These are phyloP conservation scores for Rhodotorula kratochvilovae DNA, from an alignment of 768 basidiomycete species.

Conservation along the genomic window DNA sequence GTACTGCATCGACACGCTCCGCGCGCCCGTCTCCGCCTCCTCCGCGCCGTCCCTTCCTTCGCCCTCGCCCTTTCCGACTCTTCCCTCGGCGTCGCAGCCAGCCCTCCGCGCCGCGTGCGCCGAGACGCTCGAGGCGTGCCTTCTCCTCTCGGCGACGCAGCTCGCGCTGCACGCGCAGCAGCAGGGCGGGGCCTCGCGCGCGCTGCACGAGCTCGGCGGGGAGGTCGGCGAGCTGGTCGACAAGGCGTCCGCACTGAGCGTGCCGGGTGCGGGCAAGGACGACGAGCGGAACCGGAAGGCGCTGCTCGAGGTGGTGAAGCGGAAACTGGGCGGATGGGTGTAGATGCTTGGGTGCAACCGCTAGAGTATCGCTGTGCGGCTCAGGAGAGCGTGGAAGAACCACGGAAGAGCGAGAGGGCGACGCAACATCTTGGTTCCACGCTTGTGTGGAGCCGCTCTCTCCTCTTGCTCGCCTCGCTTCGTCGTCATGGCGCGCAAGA, in stretches of 20 bases:
- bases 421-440: background rate
- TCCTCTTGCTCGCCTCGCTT: background rate
- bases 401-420: background rate
- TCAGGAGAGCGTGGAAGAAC: too few relatives aligned
- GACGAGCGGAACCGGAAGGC: slow-evolving; percentile 2
- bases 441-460: background rate
- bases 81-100: slow-evolving; percentile 1
- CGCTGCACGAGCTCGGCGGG: slow-evolving; percentile 15
- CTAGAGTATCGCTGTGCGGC: background rate
- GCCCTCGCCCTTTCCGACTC: background rate
- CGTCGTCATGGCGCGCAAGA: slow-evolving; percentile 1
- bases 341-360: background rate
- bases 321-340: background rate
- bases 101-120: slow-evolving; percentile 10
- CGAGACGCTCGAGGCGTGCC: slow-evolving; percentile 35
- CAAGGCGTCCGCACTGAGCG: slow-evolving; percentile 10
- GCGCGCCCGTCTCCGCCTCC: slow-evolving; percentile 58
- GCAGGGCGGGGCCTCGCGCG: background rate
- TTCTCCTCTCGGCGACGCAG: slow-evolving; percentile 35
- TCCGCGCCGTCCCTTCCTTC: slow-evolving; percentile 40
- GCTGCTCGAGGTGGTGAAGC: slow-evolving; percentile 6
- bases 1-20: slow-evolving; percentile 67
- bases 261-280: background rate
- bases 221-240: slow-evolving; percentile 20
- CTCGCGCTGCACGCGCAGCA: slow-evolving; percentile 21